Percentiles rank a stretch among this genome's conserved stretches.
These are phyloP conservation scores for Penicillium griseofulvum DNA, from an alignment of 2,329 filamentous ascomycete genomes.

Conservation along the genomic window DNA sequence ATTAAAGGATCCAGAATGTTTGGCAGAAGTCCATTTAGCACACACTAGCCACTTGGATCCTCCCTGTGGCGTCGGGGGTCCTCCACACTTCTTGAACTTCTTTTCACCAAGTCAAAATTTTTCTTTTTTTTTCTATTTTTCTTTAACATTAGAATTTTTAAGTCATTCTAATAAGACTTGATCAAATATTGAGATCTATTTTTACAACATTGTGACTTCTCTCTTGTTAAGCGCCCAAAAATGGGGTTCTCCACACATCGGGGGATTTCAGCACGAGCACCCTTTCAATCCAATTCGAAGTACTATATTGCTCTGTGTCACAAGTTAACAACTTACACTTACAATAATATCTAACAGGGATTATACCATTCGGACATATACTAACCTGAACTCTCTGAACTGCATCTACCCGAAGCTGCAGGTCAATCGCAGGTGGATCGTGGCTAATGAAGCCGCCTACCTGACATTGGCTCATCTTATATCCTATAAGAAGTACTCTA, in stretches of 20 bases:
- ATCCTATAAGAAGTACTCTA: too few species aligned
- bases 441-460: constrained; percentile 2
- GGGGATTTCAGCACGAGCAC: constrained; percentile 11
- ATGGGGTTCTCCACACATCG: constrained; percentile 7
- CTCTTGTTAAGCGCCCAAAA: not conserved
- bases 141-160: not conserved
- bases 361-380: not conserved
- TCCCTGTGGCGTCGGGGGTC: constrained; percentile 5
- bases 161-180: not conserved
- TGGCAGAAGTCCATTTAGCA: constrained; percentile 10
- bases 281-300: not conserved
- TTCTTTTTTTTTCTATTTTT: not conserved
- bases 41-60: constrained; percentile 12
- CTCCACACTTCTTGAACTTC: constrained; percentile 5
- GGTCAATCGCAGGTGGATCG: constrained; percentile 6
- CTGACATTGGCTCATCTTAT: not conserved
- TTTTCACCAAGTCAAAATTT: not conserved
- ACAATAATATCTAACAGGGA: not conserved
- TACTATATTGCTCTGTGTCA: not conserved
- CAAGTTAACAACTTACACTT: not conserved
- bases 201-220: not conserved
- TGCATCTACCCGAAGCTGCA: constrained; percentile 8
- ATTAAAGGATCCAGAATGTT: constrained; percentile 16
- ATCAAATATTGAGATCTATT: not conserved
- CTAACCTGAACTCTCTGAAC: not conserved